Conservation (phyloP, 2,329 filamentous ascomycete genomes). For the Fusarium paranaense region DNA sequence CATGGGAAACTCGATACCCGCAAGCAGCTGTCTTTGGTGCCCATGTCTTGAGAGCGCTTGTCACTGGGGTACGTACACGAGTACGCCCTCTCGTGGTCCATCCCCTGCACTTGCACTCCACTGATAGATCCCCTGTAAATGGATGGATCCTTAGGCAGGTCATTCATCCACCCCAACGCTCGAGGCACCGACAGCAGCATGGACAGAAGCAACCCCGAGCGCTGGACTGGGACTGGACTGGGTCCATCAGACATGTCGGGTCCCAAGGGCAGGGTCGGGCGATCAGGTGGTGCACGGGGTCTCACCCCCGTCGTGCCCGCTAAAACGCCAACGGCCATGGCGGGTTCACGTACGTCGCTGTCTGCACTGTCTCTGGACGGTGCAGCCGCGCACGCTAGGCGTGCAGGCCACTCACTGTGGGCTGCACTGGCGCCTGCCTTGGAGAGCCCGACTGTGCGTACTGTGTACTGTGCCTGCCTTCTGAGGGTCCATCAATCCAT, state of each 20-base stretch:
- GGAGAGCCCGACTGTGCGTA: neutral
- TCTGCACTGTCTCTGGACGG: slow-evolving; percentile 28
- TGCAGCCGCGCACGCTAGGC: slow-evolving; percentile 15
- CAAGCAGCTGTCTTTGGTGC: slow-evolving; percentile 6
- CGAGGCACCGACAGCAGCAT: slow-evolving; percentile 5
- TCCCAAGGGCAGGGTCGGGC: slow-evolving; percentile 9
- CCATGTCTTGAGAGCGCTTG: neutral
- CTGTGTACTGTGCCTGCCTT: slow-evolving; percentile 9
- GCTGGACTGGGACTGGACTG: neutral
- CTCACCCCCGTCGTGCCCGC: slow-evolving; percentile 13
- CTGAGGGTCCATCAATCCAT: slow-evolving; percentile 31
- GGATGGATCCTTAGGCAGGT: neutral
- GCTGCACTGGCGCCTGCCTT: neutral
- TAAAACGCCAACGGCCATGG: slow-evolving; percentile 24
- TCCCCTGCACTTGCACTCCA: neutral
- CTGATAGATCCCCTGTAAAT: slow-evolving; percentile 5
- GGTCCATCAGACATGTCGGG: neutral
- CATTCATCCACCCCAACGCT: slow-evolving; percentile 10
- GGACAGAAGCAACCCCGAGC: slow-evolving; percentile 2
- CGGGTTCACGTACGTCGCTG: slow-evolving; percentile 25
- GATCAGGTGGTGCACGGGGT: slow-evolving; percentile 34
- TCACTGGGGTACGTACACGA: neutral
- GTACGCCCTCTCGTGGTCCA: neutral
- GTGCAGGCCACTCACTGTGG: neutral
- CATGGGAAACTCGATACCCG: slow-evolving; percentile 11